Conservation (phyloP, 2,329 filamentous ascomycete genomes). For the Bipolaris zeicola region DNA sequence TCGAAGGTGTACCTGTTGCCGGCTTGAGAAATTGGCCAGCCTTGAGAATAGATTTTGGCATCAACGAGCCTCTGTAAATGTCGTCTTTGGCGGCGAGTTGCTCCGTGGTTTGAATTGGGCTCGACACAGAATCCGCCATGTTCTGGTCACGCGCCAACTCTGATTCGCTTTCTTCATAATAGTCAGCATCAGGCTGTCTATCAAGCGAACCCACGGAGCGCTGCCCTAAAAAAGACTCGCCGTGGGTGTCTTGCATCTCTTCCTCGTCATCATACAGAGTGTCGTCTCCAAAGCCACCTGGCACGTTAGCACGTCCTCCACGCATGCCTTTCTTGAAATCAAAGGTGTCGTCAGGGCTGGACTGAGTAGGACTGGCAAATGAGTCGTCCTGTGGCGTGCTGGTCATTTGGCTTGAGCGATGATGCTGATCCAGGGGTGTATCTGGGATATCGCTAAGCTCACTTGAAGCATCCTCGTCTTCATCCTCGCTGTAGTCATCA, state of each 20-base stretch:
- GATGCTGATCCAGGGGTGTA: constrained; percentile 49
- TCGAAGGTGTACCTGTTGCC: constrained; percentile 58
- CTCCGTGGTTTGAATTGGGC: constrained; percentile 78
- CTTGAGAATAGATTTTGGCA: constrained; percentile 58
- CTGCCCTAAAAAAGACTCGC: constrained; percentile 88
- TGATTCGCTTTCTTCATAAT: constrained; percentile 69
- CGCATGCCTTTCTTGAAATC: constrained; percentile 60
- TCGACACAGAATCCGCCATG: constrained; percentile 78
- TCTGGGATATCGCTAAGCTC: constrained; percentile 51
- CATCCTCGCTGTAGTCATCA: constrained; percentile 66
- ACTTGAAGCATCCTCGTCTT: constrained; percentile 51
- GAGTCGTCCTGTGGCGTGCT: constrained; percentile 46
- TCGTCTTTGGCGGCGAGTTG: constrained; percentile 55
- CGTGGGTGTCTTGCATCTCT: constrained; percentile 55
- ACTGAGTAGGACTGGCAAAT: constrained; percentile 50
- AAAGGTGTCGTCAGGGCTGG: constrained; percentile 60
- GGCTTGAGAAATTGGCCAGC: constrained; percentile 40
- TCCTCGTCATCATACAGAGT: constrained; percentile 60
- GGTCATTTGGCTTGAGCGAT: constrained; percentile 41
- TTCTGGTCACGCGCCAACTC: constrained; percentile 72
- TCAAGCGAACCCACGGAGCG: constrained; percentile 82
- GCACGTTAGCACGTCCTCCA: constrained; percentile 61
- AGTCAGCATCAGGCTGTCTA: constrained; percentile 65
- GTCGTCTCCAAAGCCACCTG: constrained; percentile 78
- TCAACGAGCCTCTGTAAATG: constrained; percentile 40